phyloP scores from a whole-genome alignment of 805 yeast genomes.

The Metschnikowia gelsemii region DNA sequence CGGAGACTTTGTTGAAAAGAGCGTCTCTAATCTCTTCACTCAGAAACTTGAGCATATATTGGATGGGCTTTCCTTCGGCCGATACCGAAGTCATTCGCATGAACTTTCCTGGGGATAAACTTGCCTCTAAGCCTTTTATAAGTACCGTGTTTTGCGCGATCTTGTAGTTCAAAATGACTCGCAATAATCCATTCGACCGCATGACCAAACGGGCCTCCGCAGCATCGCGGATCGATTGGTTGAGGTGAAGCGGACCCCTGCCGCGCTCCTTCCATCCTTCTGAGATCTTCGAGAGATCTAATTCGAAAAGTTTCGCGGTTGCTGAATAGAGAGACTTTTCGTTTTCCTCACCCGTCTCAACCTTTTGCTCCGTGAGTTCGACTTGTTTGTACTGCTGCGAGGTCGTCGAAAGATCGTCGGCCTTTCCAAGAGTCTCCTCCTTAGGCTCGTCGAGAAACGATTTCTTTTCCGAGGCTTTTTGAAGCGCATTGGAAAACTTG shows the following conservation, averaged over 20 bases:
- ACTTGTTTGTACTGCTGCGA: constrained; percentile 52
- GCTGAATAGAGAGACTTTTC: constrained; percentile 68
- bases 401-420: constrained; percentile 23
- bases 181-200: constrained; percentile 85
- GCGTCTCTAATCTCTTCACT: constrained; percentile 58
- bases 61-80: constrained; percentile 63
- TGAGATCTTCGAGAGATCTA: constrained; percentile 61
- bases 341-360: constrained; percentile 87
- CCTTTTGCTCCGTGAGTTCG: constrained; percentile 53
- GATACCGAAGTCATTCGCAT: constrained; percentile 70
- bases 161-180: constrained; percentile 78
- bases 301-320: constrained; percentile 74
- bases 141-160: constrained; percentile 61
- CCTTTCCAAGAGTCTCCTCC: constrained; percentile 22
- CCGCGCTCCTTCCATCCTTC: constrained; percentile 98
- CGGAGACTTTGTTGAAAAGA: constrained; percentile 51
- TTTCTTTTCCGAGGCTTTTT: constrained; percentile 48
- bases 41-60: constrained; percentile 76
- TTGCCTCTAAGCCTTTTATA: constrained; percentile 80
- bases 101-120: constrained; percentile 80
- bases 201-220: constrained; percentile 70
- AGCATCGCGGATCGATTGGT: constrained; percentile 41
- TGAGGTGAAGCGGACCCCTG: constrained; percentile 81
- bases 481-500: constrained; percentile 54
- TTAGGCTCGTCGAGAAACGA: constrained; percentile 54